phyloP scores from a whole-genome alignment of 495 filamentous ascomycete genomes.

The Daldinia decipiens region DNA sequence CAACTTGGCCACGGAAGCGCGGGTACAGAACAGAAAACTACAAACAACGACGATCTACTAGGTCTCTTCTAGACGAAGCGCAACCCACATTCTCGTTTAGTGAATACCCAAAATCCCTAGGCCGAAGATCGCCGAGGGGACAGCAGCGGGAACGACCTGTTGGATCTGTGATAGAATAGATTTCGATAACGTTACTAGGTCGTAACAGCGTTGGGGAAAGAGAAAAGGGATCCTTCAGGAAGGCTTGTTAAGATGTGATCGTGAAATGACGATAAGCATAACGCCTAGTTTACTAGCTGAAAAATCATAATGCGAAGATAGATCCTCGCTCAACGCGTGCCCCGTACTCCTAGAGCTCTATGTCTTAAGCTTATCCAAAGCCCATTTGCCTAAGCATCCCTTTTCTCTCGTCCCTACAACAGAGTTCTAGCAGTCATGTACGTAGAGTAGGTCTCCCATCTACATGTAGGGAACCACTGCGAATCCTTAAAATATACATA shows the following conservation, averaged over 20 bases:
- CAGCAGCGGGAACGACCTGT: constrained; percentile 8
- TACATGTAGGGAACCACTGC: no score
- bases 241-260: constrained; percentile 16
- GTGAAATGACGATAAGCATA: constrained; percentile 15
- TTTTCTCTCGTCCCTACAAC: background rate
- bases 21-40: constrained; percentile 57
- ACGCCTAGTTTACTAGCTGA: constrained; percentile 27
- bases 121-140: background rate
- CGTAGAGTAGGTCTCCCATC: no score
- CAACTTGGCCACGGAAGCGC: constrained; percentile 56
- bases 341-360: background rate
- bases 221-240: constrained; percentile 1
- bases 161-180: constrained; percentile 30
- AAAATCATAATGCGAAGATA: constrained; percentile 20
- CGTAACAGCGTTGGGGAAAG: background rate
- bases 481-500: background rate
- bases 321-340: constrained; percentile 5
- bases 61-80: constrained; percentile 75
- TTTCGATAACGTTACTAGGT: background rate
- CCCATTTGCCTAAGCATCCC: background rate
- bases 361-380: constrained; percentile 2
- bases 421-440: no score
- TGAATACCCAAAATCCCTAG: constrained; percentile 15
- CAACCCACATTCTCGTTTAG: background rate
- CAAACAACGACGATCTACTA: constrained; percentile 90